Evolutionary conservation across 129 eudicot species (phyloP), one percentile per base, ranked within the genome.

Genomic region (Dittrichia graveolens): DNA sequence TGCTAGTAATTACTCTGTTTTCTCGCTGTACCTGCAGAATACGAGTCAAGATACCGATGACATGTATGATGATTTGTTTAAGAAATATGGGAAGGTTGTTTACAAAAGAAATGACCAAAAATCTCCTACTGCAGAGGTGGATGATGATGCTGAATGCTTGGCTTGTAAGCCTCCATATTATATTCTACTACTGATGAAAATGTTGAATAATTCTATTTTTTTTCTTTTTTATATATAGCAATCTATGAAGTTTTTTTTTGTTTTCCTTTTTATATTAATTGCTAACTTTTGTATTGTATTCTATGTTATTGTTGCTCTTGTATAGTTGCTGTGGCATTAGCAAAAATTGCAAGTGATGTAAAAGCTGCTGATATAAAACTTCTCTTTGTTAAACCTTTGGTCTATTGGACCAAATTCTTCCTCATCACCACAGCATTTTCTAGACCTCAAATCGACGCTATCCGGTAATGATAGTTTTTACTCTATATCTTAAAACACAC

Each of bases 71-170:
- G 99, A 91, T 67, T 63, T 95, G 67, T 83, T 90, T 46, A 71
- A 88, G 65, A 95, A 82, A 75, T 83, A 83, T 54, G 99, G 97
- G 47, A 88, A 95, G 69, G 99, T 95, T 62, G 99, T 95, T 38
- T 95, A 49, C 54, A 79, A 43, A 64, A 85, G 87, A n/a, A 88
- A 80, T 44, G 96, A 91, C 67, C 88, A 88, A 79, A 95, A 83
- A 58, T 58, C 91, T 75, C 86, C 89, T 71, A 75, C 47, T 24
- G 85, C 86, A 59, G 97, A 95, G 46, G 87, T 83, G 69, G 99
- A 91, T 71, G 97, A 95, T 67, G 99, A 95, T 80, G 97, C 97
- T 70, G 96, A 95, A 80, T 75, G 96, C 74, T 85, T 95, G 80
- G 77, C 96, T 43, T 95, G 99, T 95, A 83, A 83, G 96, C 67